Conservation (phyloP, 306 rosid genomes). For the Acacia confusa region DNA sequence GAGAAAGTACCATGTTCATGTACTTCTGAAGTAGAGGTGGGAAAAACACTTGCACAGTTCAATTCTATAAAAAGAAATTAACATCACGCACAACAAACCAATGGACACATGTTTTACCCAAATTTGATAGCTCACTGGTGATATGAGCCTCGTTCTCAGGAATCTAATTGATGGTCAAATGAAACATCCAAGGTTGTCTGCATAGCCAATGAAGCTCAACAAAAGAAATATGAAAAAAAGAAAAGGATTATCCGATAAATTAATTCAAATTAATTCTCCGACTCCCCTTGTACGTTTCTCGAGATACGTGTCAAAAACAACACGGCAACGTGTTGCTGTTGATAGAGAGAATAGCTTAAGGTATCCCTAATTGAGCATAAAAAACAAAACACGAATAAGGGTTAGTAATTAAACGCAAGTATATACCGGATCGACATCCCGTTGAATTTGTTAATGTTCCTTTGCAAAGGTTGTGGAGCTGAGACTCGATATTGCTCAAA, state of each 20-base stretch:
- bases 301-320: not conserved
- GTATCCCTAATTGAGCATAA: not conserved
- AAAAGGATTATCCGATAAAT: not conserved
- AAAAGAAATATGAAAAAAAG: not conserved
- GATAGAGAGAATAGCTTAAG: not conserved
- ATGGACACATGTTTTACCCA: not conserved
- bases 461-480: constrained; percentile 67
- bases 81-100: not conserved
- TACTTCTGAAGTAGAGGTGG: not conserved
- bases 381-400: not conserved
- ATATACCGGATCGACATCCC: constrained; percentile 47
- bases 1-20: not conserved
- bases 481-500: constrained; percentile 58
- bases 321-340: not conserved
- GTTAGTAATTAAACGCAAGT: not conserved
- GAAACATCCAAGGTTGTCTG: not conserved
- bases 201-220: constrained; percentile 2
- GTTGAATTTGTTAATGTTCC: constrained; percentile 46
- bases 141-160: constrained; percentile 3
- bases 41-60: not conserved
- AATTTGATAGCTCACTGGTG: not conserved
- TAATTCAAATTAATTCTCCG: not conserved
- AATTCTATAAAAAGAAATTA: not conserved
- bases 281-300: not conserved
- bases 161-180: not conserved